phyloP scores from a whole-genome alignment of 176 grass and related monocot species.

The Avena eriantha region DNA sequence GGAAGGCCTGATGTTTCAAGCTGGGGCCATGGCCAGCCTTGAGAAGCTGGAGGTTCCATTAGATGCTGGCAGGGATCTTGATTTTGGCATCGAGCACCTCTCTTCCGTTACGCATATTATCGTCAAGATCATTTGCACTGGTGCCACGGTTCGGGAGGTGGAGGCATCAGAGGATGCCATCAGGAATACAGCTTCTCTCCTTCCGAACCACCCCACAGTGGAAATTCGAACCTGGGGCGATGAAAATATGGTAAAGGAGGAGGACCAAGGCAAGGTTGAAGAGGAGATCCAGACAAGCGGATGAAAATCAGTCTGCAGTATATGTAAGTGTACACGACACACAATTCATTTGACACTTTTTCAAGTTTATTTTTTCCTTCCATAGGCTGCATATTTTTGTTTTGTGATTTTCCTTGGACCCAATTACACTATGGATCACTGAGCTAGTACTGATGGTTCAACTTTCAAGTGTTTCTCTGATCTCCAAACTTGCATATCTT shows the following conservation, averaged over 20 bases:
- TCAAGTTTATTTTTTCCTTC: not conserved
- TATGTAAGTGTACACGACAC: not conserved
- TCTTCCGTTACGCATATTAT: slow-evolving; percentile 14
- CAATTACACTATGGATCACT: not conserved
- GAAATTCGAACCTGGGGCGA: slow-evolving; percentile 25
- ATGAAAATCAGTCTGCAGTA: not conserved
- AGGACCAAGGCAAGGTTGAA: slow-evolving; percentile 18
- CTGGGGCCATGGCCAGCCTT: slow-evolving; percentile 25
- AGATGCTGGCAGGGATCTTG: not conserved
- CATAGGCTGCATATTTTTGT: not conserved
- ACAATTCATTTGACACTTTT: slow-evolving; percentile 9
- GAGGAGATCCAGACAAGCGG: slow-evolving; percentile 11
- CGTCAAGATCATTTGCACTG: slow-evolving; percentile 22
- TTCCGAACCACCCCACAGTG: not conserved
- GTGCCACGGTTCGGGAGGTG: not conserved
- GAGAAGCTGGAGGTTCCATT: slow-evolving; percentile 32
- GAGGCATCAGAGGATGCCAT: slow-evolving; percentile 38
- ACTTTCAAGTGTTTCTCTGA: not conserved
- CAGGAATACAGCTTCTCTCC: not conserved
- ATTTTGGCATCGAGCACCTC: slow-evolving; percentile 45
- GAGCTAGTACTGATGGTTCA: not conserved
- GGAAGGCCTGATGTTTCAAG: slow-evolving; percentile 26
- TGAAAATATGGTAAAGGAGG: slow-evolving; percentile 6
- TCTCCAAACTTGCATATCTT: not conserved
- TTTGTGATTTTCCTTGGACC: not conserved